Evolutionary conservation across 2,329 filamentous ascomycete species (phyloP).

Genomic region (Hirsutella minnesotensis): DNA sequence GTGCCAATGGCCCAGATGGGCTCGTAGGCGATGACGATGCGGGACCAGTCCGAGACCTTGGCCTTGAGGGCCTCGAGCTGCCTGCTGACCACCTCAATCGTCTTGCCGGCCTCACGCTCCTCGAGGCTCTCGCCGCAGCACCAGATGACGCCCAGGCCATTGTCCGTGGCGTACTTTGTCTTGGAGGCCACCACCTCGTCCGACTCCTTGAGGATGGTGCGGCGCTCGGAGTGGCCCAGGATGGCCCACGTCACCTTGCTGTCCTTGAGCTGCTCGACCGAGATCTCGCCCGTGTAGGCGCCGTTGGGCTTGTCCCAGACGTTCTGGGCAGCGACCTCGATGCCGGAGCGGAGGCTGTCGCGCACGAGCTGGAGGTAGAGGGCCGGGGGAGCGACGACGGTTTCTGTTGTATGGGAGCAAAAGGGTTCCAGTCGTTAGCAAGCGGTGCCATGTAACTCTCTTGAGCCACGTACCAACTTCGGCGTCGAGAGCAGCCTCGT

Average conservation of each 20-base stretch:
- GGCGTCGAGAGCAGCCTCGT: slow-evolving; percentile 68
- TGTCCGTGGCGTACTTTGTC: slow-evolving; percentile 85
- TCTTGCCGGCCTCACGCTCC: slow-evolving; percentile 77
- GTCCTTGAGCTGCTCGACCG: slow-evolving; percentile 82
- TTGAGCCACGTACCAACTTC: slow-evolving; percentile 49
- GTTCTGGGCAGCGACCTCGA: slow-evolving; percentile 91
- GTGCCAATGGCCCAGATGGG: slow-evolving; percentile 96
- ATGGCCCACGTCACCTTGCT: slow-evolving; percentile 81
- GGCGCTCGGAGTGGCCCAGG: slow-evolving; percentile 89
- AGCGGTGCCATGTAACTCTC: neutral
- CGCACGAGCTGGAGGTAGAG: slow-evolving; percentile 85
- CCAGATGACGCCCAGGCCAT: slow-evolving; percentile 82
- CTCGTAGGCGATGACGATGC: slow-evolving; percentile 96
- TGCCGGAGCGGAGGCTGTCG: slow-evolving; percentile 59
- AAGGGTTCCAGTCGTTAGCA: neutral
- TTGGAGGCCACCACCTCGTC: slow-evolving; percentile 82
- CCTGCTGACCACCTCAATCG: slow-evolving; percentile 70
- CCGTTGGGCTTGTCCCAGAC: slow-evolving; percentile 95
- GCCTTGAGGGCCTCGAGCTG: slow-evolving; percentile 77
- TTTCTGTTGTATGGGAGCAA: slow-evolving; percentile 46
- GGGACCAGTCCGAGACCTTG: slow-evolving; percentile 75
- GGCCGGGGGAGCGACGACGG: slow-evolving; percentile 82
- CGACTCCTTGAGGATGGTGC: slow-evolving; percentile 76
- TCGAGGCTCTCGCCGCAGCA: slow-evolving; percentile 95
- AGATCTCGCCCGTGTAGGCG: slow-evolving; percentile 95